Evolutionary conservation across 371 early-diverging fungal genomes (phyloP), one percentile per base, ranked within the genome.

Genomic region (Apophysomyces trapeziformis): DNA sequence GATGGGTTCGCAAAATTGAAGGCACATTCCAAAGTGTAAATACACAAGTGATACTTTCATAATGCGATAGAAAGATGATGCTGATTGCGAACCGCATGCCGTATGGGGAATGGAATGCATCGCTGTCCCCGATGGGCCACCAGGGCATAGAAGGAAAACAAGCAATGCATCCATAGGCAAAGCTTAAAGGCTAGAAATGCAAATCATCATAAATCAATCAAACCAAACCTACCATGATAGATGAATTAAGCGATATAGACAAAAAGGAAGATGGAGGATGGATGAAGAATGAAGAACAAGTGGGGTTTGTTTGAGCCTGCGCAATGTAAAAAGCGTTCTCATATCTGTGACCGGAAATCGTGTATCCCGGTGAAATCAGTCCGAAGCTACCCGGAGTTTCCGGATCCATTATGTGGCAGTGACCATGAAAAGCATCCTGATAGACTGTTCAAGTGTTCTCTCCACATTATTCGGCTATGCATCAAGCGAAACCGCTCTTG

Each of bases 161-260:
- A 59, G 32, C 3, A 26, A 60, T 50, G 54, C 54, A 50, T 50
- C 54, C 54, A 50, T 50, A 50, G 54, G 54, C 54, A 21, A 50
- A 50, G 54, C 54, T 16, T 50, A 21, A 16, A 50, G 54, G 54
- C 54, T 50, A 36, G 50, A 58, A 54, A 35, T 14, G 60, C 58
- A 44, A 58, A 65, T 65, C 59, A 58, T 57, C 32, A 32, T 37
- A 38, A 9, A 54, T 16, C 35, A 26, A 32, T 36, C 36, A 36
- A 56, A 50, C 4, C 18, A 50, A 37, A 63, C 50, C 58, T 65
- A 65, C 57, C 57, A 65, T 57, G 44, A 65, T 65, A 45, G 58
- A 65, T 58, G 58, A 32, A 57, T 63, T 50, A 32, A 54, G 37
- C 32, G 57, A 63, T 26, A 26, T 26, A 2, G 32, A 26, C 32